phyloP scores from a whole-genome alignment of 73 alveolate species.

The Paramecium octaurelia region DNA sequence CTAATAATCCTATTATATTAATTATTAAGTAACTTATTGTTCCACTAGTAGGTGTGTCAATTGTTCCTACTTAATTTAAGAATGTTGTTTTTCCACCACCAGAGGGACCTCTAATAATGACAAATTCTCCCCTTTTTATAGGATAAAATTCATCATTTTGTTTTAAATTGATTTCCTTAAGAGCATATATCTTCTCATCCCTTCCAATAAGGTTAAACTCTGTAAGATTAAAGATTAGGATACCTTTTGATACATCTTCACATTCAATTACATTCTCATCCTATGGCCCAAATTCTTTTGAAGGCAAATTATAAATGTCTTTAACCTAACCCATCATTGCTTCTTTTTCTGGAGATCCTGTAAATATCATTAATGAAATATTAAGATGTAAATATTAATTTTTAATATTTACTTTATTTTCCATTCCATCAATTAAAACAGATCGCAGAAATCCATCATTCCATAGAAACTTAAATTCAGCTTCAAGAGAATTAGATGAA shows the following conservation, averaged over 20 bases:
- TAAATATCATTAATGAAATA: background rate
- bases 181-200: constrained; percentile 56
- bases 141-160: constrained; percentile 85
- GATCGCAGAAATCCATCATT: background rate
- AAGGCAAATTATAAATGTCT: constrained; percentile 25
- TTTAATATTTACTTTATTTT: background rate
- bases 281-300: constrained; percentile 26
- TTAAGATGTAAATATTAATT: background rate
- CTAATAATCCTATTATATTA: constrained; percentile 70
- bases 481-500: background rate
- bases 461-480: background rate
- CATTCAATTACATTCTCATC: constrained; percentile 53
- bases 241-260: constrained; percentile 51
- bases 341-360: background rate
- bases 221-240: background rate
- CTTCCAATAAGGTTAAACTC: constrained; percentile 54
- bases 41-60: constrained; percentile 81
- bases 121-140: constrained; percentile 94
- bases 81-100: constrained; percentile 99
- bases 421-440: background rate
- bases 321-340: no score
- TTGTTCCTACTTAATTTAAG: constrained; percentile 93
- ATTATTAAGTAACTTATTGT: background rate
- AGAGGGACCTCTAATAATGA: constrained; percentile 98
- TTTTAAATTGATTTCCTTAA: constrained; percentile 44